Evolutionary conservation across 2,329 filamentous ascomycete species (phyloP).

Genomic region (Neonectria neomacrospora): DNA sequence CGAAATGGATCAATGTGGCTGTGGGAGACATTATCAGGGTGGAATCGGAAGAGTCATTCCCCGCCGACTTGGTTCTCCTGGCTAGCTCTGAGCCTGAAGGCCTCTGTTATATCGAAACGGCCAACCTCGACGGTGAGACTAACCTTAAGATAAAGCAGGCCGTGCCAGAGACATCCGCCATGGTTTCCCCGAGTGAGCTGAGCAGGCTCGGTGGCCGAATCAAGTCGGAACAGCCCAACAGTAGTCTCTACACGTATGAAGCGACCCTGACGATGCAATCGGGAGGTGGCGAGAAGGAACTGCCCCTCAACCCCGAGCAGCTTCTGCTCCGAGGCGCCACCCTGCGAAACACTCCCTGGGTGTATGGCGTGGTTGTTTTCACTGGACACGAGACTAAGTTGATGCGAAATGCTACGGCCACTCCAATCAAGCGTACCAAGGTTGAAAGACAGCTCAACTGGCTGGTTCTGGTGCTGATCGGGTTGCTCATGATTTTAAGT

Average conservation of each 20-base stretch:
- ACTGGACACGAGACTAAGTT: constrained; percentile 95
- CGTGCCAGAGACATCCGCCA: constrained; percentile 87
- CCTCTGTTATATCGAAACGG: constrained; percentile 97
- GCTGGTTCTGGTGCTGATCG: constrained; percentile 90
- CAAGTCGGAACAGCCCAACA: constrained; percentile 97
- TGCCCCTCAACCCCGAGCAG: constrained; percentile 91
- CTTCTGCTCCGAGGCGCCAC: constrained; percentile 92
- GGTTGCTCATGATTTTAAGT: constrained; percentile 84
- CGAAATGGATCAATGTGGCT: constrained; percentile 92
- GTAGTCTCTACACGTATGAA: constrained; percentile 97
- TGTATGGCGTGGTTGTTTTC: constrained; percentile 95
- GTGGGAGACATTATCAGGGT: constrained; percentile 95
- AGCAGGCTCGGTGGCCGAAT: constrained; percentile 87
- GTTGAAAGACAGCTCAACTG: constrained; percentile 94
- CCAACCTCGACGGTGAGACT: constrained; percentile 96
- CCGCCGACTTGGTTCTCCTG: constrained; percentile 89
- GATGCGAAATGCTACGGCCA: constrained; percentile 97
- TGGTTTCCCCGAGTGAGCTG: constrained; percentile 88
- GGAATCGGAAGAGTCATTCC: constrained; percentile 94
- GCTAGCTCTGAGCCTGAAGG: constrained; percentile 97
- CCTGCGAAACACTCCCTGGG: constrained; percentile 94
- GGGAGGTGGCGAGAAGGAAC: constrained; percentile 91
- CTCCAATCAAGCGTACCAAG: constrained; percentile 96
- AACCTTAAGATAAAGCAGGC: constrained; percentile 99
- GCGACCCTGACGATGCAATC: constrained; percentile 91